Percentiles rank a stretch among this genome's conserved stretches.
These are phyloP conservation scores for Eragrostis nindensis DNA, from an alignment of 176 grass and related monocot genomes.

Conservation along the genomic window DNA sequence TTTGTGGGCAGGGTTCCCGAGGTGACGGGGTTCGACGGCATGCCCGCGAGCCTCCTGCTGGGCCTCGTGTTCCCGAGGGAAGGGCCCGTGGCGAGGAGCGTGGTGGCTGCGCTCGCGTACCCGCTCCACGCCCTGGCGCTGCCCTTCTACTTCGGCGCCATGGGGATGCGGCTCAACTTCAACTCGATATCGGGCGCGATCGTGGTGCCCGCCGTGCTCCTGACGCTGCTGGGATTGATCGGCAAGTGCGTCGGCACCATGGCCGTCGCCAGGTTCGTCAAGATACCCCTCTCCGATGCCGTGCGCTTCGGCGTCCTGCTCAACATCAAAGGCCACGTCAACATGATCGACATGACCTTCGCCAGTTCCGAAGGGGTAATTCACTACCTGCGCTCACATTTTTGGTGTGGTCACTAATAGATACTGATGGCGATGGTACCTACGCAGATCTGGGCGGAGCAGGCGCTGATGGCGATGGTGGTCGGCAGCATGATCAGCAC, in stretches of 20 bases:
- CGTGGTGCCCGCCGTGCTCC: conserved; percentile 43
- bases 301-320: conserved; percentile 43
- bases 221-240: conserved; percentile 47
- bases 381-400: no score
- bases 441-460: conserved; percentile 50
- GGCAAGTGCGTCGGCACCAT: conserved; percentile 48
- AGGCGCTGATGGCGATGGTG: conserved; percentile 56
- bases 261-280: conserved; percentile 35
- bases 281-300: conserved; percentile 41
- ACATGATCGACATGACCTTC: conserved; percentile 59
- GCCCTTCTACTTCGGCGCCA: conserved; percentile 56
- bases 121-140: conserved; percentile 45
- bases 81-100: conserved; percentile 50
- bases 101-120: conserved; percentile 34
- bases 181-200: conserved; percentile 48
- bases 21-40: conserved; percentile 37
- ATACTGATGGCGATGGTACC: neutral
- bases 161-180: conserved; percentile 57
- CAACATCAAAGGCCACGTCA: conserved; percentile 57
- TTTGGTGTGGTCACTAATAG: no score
- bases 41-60: conserved; percentile 45
- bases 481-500: conserved; percentile 56
- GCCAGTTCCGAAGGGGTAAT: conserved; percentile 49
- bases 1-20: conserved; percentile 28
- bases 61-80: conserved; percentile 56